These are phyloP conservation scores for Pelargonium cotyledonis DNA, from an alignment of 441 rosid species.

Conservation along the genomic window DNA sequence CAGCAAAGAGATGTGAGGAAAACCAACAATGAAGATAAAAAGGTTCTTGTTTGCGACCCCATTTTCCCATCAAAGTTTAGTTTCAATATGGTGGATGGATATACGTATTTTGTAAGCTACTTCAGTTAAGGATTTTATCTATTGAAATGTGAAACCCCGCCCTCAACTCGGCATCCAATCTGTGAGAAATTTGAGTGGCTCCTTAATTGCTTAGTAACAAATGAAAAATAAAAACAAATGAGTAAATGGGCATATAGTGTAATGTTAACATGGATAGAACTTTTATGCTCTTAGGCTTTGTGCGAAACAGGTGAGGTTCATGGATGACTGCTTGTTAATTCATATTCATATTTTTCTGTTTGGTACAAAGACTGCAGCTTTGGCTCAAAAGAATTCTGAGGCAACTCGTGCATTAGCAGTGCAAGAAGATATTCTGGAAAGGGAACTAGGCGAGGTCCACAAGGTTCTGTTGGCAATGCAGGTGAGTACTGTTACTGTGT, in stretches of 20 bases:
- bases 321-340: background rate
- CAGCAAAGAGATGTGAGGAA: too few relatives aligned
- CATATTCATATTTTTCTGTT: conserved; percentile 5
- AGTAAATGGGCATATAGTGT: too few relatives aligned
- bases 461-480: conserved; percentile 92
- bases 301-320: background rate
- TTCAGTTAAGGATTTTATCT: too few relatives aligned
- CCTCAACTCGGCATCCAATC: background rate
- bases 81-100: background rate
- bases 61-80: background rate
- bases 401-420: conserved; percentile 74
- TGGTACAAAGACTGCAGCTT: conserved; percentile 62
- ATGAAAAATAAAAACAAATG: too few relatives aligned
- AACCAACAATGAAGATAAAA: too few relatives aligned
- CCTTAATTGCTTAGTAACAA: background rate
- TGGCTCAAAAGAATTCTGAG: conserved; percentile 89
- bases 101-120: background rate
- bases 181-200: background rate
- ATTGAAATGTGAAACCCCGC: background rate
- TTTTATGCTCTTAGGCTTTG: background rate
- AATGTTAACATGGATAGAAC: background rate
- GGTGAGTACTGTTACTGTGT: conserved; percentile 30
- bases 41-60: background rate
- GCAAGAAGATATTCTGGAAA: conserved; percentile 38
- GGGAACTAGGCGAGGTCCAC: conserved; percentile 82